These are phyloP conservation scores for Rhodomyrtus tomentosa DNA, from an alignment of 345 rosid species.

Conservation along the genomic window DNA sequence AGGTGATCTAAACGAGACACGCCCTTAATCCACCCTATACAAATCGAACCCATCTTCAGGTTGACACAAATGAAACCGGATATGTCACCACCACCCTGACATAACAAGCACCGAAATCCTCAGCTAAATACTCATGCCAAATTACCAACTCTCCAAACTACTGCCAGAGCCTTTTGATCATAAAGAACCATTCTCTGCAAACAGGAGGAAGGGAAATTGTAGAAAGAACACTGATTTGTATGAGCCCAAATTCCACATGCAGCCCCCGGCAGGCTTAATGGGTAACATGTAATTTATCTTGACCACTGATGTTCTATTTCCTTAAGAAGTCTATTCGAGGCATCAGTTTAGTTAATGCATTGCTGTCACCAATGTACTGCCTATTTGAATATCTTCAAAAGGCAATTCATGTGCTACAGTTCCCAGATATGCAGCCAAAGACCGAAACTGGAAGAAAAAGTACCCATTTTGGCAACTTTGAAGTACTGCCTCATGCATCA, in stretches of 20 bases:
- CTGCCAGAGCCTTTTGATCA: neutral
- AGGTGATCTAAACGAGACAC: neutral
- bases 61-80: neutral
- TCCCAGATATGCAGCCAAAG: neutral
- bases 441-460: neutral
- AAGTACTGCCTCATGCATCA: neutral
- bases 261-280: neutral
- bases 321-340: neutral
- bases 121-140: neutral
- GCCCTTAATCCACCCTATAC: neutral
- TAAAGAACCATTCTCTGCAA: neutral
- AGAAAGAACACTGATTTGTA: neutral
- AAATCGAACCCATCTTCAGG: neutral
- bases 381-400: neutral
- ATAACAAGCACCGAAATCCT: neutral
- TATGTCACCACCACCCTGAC: neutral
- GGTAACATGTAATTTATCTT: neutral
- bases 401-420: neutral
- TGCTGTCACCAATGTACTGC: neutral
- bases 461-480: neutral
- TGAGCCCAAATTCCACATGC: neutral
- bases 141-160: neutral
- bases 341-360: neutral
- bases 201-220: neutral
- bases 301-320: neutral